Percentiles rank a stretch among this genome's conserved stretches.
Conservation (phyloP, 179 eudicot genomes). For the Carnegiea gigantea region DNA sequence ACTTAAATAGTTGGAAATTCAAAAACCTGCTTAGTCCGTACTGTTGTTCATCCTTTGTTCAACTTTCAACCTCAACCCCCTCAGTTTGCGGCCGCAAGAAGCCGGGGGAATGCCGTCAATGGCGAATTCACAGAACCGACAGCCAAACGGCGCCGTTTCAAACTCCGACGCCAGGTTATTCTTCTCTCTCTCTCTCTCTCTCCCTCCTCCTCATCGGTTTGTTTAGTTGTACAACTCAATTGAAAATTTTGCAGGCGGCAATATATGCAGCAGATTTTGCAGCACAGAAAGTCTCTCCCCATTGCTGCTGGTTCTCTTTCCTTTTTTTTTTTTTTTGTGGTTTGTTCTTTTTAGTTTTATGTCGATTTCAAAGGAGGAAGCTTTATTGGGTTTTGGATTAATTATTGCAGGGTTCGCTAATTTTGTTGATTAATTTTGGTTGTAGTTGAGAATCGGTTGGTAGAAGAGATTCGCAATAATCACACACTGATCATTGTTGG, state of each 20-base stretch:
- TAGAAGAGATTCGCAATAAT: conserved; percentile 68
- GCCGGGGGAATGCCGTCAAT: conserved; percentile 31
- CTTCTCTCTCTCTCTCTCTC: neutral
- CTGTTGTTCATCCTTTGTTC: too few relatives aligned
- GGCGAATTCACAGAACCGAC: conserved; percentile 27
- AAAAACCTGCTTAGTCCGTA: too few relatives aligned
- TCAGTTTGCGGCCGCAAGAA: neutral
- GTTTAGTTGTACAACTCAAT: neutral
- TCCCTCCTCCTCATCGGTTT: neutral
- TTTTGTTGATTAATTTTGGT: conserved; percentile 5
- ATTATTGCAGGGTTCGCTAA: too few relatives aligned
- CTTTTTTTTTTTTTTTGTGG: neutral
- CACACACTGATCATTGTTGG: conserved; percentile 82
- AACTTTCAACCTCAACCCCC: too few relatives aligned
- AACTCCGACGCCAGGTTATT: conserved; percentile 27
- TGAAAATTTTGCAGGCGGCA: conserved; percentile 40
- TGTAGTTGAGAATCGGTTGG: conserved; percentile 67
- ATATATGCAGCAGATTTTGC: conserved; percentile 37
- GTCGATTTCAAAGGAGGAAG: neutral
- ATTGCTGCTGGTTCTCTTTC: conserved; percentile 63
- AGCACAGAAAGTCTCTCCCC: conserved; percentile 68
- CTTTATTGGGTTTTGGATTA: neutral
- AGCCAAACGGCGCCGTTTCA: conserved; percentile 24
- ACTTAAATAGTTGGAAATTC: too few relatives aligned
- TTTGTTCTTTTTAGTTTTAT: neutral